phyloP scores from a whole-genome alignment of 441 rosid species.

The Erodium texanum region DNA sequence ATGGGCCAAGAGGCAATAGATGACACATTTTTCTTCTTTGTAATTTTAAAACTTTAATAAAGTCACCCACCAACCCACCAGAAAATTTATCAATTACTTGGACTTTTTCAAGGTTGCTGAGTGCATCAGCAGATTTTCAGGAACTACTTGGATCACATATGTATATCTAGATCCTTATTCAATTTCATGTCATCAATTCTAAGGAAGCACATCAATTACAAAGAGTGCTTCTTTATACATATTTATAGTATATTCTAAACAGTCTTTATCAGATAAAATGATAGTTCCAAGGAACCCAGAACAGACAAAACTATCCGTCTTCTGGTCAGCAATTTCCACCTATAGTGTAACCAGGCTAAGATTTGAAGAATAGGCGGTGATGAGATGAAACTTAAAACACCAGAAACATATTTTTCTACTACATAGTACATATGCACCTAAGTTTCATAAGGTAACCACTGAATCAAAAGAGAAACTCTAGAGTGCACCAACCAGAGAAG shows the following conservation, averaged over 20 bases:
- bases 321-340: neutral
- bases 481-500: neutral
- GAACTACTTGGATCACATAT: conserved; percentile 5
- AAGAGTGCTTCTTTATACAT: neutral
- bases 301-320: too few species aligned
- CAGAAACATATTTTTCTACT: neutral
- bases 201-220: neutral
- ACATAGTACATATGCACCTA: neutral
- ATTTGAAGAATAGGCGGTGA: neutral
- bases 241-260: neutral
- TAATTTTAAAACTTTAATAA: neutral
- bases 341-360: neutral
- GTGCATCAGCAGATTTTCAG: neutral
- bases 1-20: neutral
- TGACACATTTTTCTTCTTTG: neutral
- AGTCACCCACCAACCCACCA: neutral
- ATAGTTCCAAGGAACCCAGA: neutral
- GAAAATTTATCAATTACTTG: neutral
- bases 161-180: neutral
- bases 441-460: neutral
- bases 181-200: neutral
- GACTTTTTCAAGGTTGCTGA: conserved; percentile 1
- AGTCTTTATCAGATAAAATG: neutral
- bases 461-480: neutral
- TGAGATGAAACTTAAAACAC: neutral